A percentile compares a stretch with the other conserved stretches of the same genome.
These are phyloP conservation scores for Saturnispora quitensis DNA, from an alignment of 805 yeast species.

Conservation along the genomic window DNA sequence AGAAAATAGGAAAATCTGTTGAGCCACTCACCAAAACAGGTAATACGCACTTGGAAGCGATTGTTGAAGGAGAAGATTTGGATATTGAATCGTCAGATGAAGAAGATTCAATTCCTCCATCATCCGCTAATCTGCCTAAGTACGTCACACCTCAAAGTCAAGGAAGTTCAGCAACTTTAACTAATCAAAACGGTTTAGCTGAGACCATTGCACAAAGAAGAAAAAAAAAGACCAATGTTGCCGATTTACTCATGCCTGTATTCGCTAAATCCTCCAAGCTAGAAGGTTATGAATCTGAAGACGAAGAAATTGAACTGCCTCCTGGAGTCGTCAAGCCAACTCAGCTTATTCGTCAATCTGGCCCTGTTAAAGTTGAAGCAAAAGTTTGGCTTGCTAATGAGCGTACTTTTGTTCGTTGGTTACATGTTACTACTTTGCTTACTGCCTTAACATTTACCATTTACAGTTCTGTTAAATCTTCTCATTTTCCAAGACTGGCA, in stretches of 20 bases:
- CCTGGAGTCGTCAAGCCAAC: conserved; percentile 83
- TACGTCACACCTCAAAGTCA: background rate
- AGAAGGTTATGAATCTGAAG: conserved; percentile 61
- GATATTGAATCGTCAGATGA: conserved; percentile 47
- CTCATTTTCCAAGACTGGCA: conserved; percentile 59
- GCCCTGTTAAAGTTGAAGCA: conserved; percentile 91
- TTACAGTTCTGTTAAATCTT: conserved; percentile 61
- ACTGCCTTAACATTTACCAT: conserved; percentile 76
- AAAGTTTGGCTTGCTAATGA: conserved; percentile 98
- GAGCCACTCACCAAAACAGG: conserved; percentile 20
- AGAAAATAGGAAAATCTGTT: conserved; percentile 34
- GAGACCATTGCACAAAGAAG: conserved; percentile 10
- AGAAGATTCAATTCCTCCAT: conserved; percentile 36
- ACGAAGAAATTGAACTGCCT: conserved; percentile 77
- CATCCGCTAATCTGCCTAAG: conserved; percentile 5
- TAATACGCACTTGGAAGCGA: conserved; percentile 25
- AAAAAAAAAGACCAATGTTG: conserved; percentile 16
- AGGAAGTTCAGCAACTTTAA: background rate
- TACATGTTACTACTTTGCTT: conserved; percentile 77
- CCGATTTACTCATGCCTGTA: conserved; percentile 24
- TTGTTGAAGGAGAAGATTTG: conserved; percentile 28
- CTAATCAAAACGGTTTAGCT: background rate
- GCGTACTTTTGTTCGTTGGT: conserved; percentile 94
- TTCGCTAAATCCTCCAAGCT: conserved; percentile 26
- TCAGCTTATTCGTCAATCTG: conserved; percentile 71